Percentiles rank a stretch among this genome's conserved stretches.
Evolutionary conservation across 202 grass and related monocot genomes (phyloP).

Genomic region (Zoysia matrella): DNA sequence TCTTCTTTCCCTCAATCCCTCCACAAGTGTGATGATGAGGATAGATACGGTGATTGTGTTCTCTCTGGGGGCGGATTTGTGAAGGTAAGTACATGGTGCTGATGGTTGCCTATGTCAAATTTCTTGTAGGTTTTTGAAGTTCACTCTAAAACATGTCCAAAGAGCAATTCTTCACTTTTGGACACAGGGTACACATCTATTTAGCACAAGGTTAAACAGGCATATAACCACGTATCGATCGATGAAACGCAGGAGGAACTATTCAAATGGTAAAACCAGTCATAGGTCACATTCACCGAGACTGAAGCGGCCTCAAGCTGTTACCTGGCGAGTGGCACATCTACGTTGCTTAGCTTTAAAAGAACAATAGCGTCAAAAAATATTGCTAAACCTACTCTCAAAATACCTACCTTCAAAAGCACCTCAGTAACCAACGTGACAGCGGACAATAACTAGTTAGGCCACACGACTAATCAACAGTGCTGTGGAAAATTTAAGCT

Average conservation of each 20-base stretch:
- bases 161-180: too few relatives aligned
- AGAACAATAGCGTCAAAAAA: background rate
- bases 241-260: background rate
- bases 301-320: background rate
- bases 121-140: too few relatives aligned
- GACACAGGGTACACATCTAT: background rate
- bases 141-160: too few relatives aligned
- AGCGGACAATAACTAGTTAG: background rate
- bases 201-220: background rate
- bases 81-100: too few relatives aligned
- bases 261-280: background rate
- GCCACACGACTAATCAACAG: background rate
- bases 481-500: background rate
- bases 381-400: background rate
- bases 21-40: too few relatives aligned
- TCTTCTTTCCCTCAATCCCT: too few relatives aligned
- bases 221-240: background rate
- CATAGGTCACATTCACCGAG: slow-evolving; percentile 18
- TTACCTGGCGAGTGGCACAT: background rate
- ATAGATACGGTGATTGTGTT: too few relatives aligned
- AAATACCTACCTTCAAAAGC: slow-evolving; percentile 37
- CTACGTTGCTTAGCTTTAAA: slow-evolving; percentile 34
- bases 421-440: slow-evolving; percentile 30
- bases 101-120: too few relatives aligned
- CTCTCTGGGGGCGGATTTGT: too few relatives aligned